These are phyloP conservation scores for Simplicillium sp. DNA, from an alignment of 2,329 filamentous ascomycete genomes.

Conservation along the genomic window DNA sequence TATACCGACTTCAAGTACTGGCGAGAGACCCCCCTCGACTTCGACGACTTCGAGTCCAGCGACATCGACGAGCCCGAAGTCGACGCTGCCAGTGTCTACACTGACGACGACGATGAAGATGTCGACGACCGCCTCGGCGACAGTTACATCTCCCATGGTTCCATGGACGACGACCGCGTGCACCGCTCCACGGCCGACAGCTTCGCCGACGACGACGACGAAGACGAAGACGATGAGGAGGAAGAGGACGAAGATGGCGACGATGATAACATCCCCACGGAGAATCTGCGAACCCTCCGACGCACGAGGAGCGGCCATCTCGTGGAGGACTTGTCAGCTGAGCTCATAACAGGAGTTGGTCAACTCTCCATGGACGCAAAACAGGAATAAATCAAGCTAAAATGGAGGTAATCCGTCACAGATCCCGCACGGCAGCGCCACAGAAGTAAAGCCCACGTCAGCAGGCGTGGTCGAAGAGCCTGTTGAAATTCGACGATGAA, in stretches of 20 bases:
- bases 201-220: constrained; percentile 26
- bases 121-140: constrained; percentile 35
- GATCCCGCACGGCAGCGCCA: background rate
- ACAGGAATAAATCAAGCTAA: constrained; percentile 13
- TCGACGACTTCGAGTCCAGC: constrained; percentile 82
- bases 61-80: constrained; percentile 46
- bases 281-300: too few species aligned
- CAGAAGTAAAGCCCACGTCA: constrained; percentile 9
- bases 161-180: constrained; percentile 32
- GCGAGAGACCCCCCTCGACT: constrained; percentile 73
- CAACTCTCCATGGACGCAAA: constrained; percentile 38
- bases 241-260: constrained; percentile 28
- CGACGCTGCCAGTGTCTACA: constrained; percentile 31
- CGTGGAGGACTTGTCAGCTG: constrained; percentile 40
- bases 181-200: constrained; percentile 17
- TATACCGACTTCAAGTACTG: constrained; percentile 98
- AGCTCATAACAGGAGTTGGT: constrained; percentile 51
- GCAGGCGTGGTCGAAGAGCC: constrained; percentile 6
- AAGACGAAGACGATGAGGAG: constrained; percentile 25
- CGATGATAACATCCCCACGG: constrained; percentile 15
- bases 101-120: constrained; percentile 34
- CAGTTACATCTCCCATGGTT: constrained; percentile 45
- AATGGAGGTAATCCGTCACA: constrained; percentile 12
- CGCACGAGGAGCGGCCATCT: constrained; percentile 10
- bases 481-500: background rate